These are phyloP conservation scores for Brassica hybrid DNA, from an alignment of 441 rosid species.

Conservation along the genomic window DNA sequence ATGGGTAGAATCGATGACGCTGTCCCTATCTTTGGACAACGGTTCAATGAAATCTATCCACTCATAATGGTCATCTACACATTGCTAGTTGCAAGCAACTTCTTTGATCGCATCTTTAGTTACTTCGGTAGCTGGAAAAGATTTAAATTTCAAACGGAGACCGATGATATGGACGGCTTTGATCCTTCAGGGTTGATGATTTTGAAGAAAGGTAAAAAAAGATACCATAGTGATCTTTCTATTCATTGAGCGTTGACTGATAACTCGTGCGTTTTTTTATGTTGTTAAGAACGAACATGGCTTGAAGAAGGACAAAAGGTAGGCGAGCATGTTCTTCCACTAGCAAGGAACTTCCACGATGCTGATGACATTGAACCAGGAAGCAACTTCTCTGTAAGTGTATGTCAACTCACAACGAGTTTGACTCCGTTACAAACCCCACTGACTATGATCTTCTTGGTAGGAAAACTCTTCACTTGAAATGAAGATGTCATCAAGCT, in stretches of 20 bases:
- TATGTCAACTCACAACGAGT: neutral
- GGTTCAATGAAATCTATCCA: slow-evolving; percentile 92
- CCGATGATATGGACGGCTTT: slow-evolving; percentile 86
- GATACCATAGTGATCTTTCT: neutral
- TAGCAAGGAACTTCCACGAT: slow-evolving; percentile 84
- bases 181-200: slow-evolving; percentile 94
- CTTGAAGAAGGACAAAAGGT: slow-evolving; percentile 85
- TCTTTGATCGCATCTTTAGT: slow-evolving; percentile 81
- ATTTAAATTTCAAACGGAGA: slow-evolving; percentile 81
- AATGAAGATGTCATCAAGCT: slow-evolving; percentile 59
- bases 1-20: slow-evolving; percentile 92
- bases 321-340: slow-evolving; percentile 93
- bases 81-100: slow-evolving; percentile 90
- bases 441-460: neutral
- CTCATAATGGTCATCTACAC: slow-evolving; percentile 98
- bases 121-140: slow-evolving; percentile 98
- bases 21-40: slow-evolving; percentile 82
- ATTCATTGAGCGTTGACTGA: neutral
- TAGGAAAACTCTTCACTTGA: slow-evolving; percentile 75
- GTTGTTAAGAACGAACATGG: slow-evolving; percentile 69
- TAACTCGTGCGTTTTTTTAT: neutral
- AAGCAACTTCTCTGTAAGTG: slow-evolving; percentile 55
- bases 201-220: slow-evolving; percentile 71
- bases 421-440: neutral
- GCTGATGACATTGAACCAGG: slow-evolving; percentile 80